A percentile compares a stretch with the other conserved stretches of the same genome.
Evolutionary conservation across 805 yeast species (phyloP).

Genomic region (Ogataea zsoltii): DNA sequence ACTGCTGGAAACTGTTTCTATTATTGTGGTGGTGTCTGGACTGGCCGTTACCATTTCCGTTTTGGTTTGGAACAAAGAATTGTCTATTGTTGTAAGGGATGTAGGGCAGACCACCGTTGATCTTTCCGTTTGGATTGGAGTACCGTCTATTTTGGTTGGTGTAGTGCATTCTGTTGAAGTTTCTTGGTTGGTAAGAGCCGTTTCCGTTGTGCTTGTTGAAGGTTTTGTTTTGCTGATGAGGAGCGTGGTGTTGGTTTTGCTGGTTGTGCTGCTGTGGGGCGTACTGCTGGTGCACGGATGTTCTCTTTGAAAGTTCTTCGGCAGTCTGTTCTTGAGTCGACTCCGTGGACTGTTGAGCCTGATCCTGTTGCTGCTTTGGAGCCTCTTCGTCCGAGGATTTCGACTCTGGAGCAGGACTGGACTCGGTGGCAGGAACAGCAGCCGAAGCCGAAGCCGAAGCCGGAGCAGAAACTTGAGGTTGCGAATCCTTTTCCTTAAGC

Average conservation of each 20-base stretch:
- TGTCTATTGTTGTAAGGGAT: constrained; percentile 26
- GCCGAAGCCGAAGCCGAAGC: not conserved
- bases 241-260: constrained; percentile 8
- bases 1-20: constrained; percentile 23
- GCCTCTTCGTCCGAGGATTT: not conserved
- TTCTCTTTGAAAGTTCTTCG: not conserved
- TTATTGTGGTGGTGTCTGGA: constrained; percentile 20
- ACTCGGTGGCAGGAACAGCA: not conserved
- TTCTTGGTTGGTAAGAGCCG: constrained; percentile 24
- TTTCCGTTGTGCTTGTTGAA: constrained; percentile 14
- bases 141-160: constrained; percentile 22
- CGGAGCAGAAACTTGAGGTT: too few species aligned
- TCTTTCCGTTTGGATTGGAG: constrained; percentile 24
- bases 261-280: constrained; percentile 7
- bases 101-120: constrained; percentile 22
- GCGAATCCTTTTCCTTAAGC: not conserved
- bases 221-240: constrained; percentile 11
- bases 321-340: too few species aligned
- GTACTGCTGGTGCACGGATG: constrained; percentile 6
- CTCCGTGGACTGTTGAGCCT: too few species aligned
- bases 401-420: not conserved
- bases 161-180: constrained; percentile 20
- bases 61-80: constrained; percentile 25
- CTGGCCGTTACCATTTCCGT: constrained; percentile 19
- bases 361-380: too few species aligned